Conservation (phyloP, 2,329 filamentous ascomycete genomes). For the Dactylellina sp. region DNA sequence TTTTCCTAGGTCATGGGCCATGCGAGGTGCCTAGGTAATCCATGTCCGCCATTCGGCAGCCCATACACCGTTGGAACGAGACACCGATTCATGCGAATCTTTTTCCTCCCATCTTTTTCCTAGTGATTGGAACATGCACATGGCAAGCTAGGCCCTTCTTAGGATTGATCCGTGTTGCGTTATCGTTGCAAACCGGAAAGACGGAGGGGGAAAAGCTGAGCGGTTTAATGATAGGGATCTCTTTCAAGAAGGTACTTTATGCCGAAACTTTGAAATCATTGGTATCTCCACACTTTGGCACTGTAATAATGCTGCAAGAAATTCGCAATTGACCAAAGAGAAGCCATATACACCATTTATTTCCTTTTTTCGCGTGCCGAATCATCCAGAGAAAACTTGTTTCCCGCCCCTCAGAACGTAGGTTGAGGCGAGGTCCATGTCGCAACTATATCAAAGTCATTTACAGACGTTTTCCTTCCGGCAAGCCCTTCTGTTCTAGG, state of each 20-base stretch:
- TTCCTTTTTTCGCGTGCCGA: background rate
- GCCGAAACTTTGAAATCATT: background rate
- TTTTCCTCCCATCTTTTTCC: slow-evolving; percentile 27
- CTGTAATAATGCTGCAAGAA: background rate
- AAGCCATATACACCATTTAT: background rate
- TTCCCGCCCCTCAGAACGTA: background rate
- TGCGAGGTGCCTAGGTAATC: slow-evolving; percentile 27
- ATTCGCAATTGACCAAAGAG: background rate
- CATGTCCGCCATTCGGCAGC: slow-evolving; percentile 34
- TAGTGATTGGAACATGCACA: slow-evolving; percentile 37
- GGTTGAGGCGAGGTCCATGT: background rate
- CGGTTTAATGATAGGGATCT: slow-evolving; percentile 8
- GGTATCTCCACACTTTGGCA: slow-evolving; percentile 13
- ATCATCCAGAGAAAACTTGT: background rate
- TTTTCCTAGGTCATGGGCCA: slow-evolving; percentile 9
- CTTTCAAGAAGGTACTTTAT: slow-evolving; percentile 32
- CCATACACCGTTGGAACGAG: slow-evolving; percentile 37
- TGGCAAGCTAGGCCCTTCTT: slow-evolving; percentile 22
- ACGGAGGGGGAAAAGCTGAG: background rate
- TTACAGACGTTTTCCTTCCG: background rate
- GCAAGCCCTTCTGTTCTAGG: slow-evolving; percentile 13
- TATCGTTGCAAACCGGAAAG: slow-evolving; percentile 29
- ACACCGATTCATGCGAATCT: slow-evolving; percentile 43
- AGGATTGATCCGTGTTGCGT: slow-evolving; percentile 30
- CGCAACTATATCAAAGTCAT: background rate